Percentiles rank a stretch among this genome's conserved stretches.
These are phyloP conservation scores for Neurospora sublineolata DNA, from an alignment of 495 filamentous ascomycete genomes.

Conservation along the genomic window DNA sequence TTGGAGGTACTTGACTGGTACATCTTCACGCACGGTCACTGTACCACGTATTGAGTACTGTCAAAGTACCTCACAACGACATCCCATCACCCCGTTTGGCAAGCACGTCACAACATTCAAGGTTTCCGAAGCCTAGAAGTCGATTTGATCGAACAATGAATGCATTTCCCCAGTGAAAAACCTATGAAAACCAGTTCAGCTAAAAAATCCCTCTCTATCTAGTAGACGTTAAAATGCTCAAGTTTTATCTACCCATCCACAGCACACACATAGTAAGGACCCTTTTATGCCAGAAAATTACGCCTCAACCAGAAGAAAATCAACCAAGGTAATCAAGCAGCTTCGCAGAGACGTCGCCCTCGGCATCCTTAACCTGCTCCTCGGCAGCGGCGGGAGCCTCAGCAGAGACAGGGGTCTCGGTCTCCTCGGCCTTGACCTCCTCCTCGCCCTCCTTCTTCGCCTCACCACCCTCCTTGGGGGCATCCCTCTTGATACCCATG, in stretches of 20 bases:
- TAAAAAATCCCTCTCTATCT: neutral
- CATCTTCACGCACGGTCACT: neutral
- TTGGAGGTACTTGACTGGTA: neutral
- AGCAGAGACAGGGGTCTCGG: neutral
- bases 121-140: neutral
- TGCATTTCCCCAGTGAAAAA: neutral
- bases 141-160: neutral
- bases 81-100: neutral
- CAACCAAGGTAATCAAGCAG: neutral
- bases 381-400: neutral
- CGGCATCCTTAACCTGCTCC: neutral
- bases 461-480: conserved; percentile 13
- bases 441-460: conserved; percentile 15
- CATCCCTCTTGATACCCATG: conserved; percentile 35
- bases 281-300: neutral
- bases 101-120: neutral
- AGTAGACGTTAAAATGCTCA: neutral
- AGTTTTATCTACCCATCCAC: neutral
- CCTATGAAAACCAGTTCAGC: neutral
- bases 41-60: neutral
- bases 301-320: neutral
- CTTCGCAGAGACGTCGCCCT: neutral
- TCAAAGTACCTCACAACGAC: neutral
- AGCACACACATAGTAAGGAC: too few species aligned
- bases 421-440: conserved; percentile 1